A percentile compares a stretch with the other conserved stretches of the same genome.
Evolutionary conservation across 2,329 filamentous ascomycete genomes (phyloP).

Genomic region (Teratosphaeria epicoccoides): DNA sequence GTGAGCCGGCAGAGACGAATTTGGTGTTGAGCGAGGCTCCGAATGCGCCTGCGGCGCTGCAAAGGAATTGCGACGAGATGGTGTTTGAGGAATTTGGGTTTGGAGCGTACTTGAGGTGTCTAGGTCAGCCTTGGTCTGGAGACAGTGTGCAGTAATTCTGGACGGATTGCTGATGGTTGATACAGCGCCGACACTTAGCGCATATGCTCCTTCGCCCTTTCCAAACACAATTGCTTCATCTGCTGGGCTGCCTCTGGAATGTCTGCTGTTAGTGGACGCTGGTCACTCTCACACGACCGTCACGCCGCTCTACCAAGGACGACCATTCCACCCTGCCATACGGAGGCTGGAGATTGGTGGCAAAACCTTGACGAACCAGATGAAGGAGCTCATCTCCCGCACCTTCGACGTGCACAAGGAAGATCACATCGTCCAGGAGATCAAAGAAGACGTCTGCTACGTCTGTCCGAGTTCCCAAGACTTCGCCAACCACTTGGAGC

Average conservation of each 20-base stretch:
- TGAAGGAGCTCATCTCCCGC: conserved; percentile 80
- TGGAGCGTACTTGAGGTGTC: conserved; percentile 61
- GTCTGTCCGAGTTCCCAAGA: conserved; percentile 33
- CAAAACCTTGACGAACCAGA: conserved; percentile 84
- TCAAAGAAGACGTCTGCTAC: conserved; percentile 84
- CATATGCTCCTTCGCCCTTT: conserved; percentile 21
- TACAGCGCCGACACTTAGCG: conserved; percentile 15
- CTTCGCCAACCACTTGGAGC: conserved; percentile 68
- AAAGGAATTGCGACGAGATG: conserved; percentile 89
- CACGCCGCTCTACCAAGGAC: conserved; percentile 72
- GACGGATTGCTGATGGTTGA: background rate
- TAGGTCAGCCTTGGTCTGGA: conserved; percentile 1
- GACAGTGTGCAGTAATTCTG: too few relatives aligned
- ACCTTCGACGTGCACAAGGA: conserved; percentile 96
- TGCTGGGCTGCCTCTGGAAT: conserved; percentile 52
- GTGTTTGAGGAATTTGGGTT: conserved; percentile 97
- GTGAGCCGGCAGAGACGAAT: conserved; percentile 71
- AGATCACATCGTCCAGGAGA: conserved; percentile 84
- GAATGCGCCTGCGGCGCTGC: conserved; percentile 68
- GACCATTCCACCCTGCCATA: conserved; percentile 68
- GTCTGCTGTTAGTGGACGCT: conserved; percentile 78
- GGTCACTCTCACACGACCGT: conserved; percentile 90
- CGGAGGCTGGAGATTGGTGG: conserved; percentile 83
- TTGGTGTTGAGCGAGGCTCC: conserved; percentile 77
- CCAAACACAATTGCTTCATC: conserved; percentile 28